Conservation (phyloP, 2,329 filamentous ascomycete genomes). For the Nothopassalora personata region DNA sequence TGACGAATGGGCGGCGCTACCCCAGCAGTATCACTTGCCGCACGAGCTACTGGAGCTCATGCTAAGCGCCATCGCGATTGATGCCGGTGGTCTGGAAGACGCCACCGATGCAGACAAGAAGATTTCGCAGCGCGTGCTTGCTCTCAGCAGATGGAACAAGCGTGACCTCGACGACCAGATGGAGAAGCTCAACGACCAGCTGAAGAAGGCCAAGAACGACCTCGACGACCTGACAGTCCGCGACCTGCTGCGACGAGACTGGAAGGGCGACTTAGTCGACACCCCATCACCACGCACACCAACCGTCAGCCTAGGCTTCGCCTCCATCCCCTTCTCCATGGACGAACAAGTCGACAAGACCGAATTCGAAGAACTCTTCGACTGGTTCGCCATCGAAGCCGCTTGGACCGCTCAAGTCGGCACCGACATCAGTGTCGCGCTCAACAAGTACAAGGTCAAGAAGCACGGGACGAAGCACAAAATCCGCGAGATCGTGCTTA, state of each 20-base stretch:
- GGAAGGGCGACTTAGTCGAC: slow-evolving; percentile 46
- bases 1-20: slow-evolving; percentile 40
- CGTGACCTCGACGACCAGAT: slow-evolving; percentile 39
- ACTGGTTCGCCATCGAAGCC: slow-evolving; percentile 47
- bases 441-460: slow-evolving; percentile 45
- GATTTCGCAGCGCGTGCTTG: slow-evolving; percentile 37
- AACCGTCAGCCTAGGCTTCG: slow-evolving; percentile 44
- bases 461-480: slow-evolving; percentile 40
- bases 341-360: slow-evolving; percentile 44
- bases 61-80: slow-evolving; percentile 44
- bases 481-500: slow-evolving; percentile 44
- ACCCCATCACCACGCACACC: slow-evolving; percentile 44
- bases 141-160: slow-evolving; percentile 41
- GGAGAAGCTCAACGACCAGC: slow-evolving; percentile 38
- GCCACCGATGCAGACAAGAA: slow-evolving; percentile 37
- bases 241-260: slow-evolving; percentile 44
- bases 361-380: slow-evolving; percentile 44
- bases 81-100: slow-evolving; percentile 39
- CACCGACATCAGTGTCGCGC: slow-evolving; percentile 41
- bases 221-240: slow-evolving; percentile 39
- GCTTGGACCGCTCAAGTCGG: slow-evolving; percentile 45
- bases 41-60: slow-evolving; percentile 47
- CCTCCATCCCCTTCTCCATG: slow-evolving; percentile 43
- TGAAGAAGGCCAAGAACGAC: slow-evolving; percentile 41
- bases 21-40: slow-evolving; percentile 44